Base-by-base conservation (phyloP, 179 eudicot species). In the Heliamphora pulchella region DNA sequence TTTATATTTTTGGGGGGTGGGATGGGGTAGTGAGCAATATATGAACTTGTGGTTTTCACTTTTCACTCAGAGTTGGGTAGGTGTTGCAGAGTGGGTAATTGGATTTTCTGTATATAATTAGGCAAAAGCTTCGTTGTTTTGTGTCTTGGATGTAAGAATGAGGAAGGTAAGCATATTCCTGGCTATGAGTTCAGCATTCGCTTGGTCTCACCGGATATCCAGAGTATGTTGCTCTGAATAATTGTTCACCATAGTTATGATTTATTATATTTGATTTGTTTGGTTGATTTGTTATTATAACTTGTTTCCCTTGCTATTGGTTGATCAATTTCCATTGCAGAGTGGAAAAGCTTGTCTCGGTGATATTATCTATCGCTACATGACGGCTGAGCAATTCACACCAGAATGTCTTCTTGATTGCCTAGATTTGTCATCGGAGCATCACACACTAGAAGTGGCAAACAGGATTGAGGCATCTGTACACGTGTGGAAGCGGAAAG, bases 381-480 rank as follows among this genome's bases (percentile, higher is more conserved):
- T 94, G 78, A 93, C 93, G 1, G 92, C 95, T 13, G 94, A 90
- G 59, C 89, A 87, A 76, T 91, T 91, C 86, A 85, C 90, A n/a
- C 95, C 98, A 5, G 98, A 93, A 69, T 86, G 88, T 81, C 92
- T 95, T 68, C 95, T 93, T 51, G 95, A 95, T 87, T 89, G 91
- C 85, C 84, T 95, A 18, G 94, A 91, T 79, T 68, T 94, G 79
- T 86, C 97, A 68, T 91, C 92, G 7, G 97, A 92, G 79, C 89
- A 91, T 78, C 91, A 88, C 76, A 89, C 93, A 18, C 82, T 93
- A 50, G 94, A 92, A 82, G 90, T 96, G 70, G 99, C 89, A 17
- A 92, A 96, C 78, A 90, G 89, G 86, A 87, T 96, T 63, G 99
- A 96, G 90, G 98, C 99, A 57, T 91, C 98, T 75, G 83, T 93